A percentile compares a stretch with the other conserved stretches of the same genome.
phyloP scores from a whole-genome alignment of 1,284 basidiomycete species.

The Bondarzewia mesenterica region DNA sequence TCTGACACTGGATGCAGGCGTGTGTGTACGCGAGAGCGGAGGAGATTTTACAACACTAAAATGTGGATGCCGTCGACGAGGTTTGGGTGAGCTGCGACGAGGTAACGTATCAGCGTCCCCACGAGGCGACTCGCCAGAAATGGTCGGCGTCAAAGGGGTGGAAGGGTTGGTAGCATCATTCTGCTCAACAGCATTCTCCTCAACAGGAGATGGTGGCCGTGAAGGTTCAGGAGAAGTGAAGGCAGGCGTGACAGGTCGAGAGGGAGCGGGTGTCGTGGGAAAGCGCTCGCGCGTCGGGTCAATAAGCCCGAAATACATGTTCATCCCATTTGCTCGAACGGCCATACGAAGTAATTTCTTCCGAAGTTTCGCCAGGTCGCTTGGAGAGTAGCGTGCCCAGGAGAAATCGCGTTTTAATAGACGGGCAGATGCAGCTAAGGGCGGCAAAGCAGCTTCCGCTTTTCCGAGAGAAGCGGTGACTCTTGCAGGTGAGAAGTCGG shows the following conservation, averaged over 20 bases:
- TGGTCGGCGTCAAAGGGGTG: not conserved
- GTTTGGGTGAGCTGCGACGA: not conserved
- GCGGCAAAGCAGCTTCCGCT: conserved; percentile 48
- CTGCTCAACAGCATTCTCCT: not conserved
- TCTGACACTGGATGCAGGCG: conserved; percentile 8
- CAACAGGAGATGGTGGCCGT: conserved; percentile 6
- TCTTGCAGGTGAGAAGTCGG: conserved; percentile 34
- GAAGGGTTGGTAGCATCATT: not conserved
- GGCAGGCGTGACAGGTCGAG: conserved; percentile 17
- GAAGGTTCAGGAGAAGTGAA: conserved; percentile 3
- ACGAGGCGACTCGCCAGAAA: not conserved
- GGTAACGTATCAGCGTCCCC: conserved; percentile 1
- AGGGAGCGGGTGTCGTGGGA: conserved; percentile 39
- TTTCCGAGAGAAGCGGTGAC: conserved; percentile 31
- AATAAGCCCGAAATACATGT: conserved; percentile 53
- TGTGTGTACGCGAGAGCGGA: conserved; percentile 12
- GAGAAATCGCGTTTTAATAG: conserved; percentile 58
- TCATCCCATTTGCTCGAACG: conserved; percentile 57
- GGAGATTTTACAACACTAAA: conserved; percentile 10
- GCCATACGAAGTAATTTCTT: conserved; percentile 40
- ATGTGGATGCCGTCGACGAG: conserved; percentile 7
- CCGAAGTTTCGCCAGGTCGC: conserved; percentile 51
- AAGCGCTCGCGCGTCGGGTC: conserved; percentile 54
- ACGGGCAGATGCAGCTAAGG: conserved; percentile 44
- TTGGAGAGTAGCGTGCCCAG: conserved; percentile 55